Conservation (phyloP, 805 yeast genomes). For the Kazachstania taianensis region DNA sequence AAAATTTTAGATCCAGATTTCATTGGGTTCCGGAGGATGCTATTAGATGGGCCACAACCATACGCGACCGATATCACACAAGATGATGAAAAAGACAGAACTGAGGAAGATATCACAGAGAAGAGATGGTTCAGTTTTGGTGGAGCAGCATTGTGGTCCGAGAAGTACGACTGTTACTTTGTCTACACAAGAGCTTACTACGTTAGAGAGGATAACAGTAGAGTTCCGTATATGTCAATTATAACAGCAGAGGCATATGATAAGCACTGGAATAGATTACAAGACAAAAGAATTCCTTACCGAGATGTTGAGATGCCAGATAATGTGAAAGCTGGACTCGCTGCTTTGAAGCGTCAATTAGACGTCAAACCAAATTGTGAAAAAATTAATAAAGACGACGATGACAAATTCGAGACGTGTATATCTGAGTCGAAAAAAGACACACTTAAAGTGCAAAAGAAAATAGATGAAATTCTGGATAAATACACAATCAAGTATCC, state of each 20-base stretch:
- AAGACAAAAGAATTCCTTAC: slow-evolving; percentile 18
- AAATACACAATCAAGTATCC: slow-evolving; percentile 9
- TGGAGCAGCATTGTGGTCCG: slow-evolving; percentile 30
- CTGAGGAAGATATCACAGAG: slow-evolving; percentile 5
- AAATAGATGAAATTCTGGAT: slow-evolving; percentile 4
- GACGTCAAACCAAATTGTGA: not conserved
- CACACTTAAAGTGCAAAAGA: slow-evolving; percentile 10
- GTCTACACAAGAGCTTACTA: slow-evolving; percentile 37
- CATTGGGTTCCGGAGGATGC: not conserved
- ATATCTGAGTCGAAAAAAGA: slow-evolving; percentile 11
- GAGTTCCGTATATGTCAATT: slow-evolving; percentile 27
- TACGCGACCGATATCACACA: not conserved
- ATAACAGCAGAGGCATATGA: slow-evolving; percentile 36
- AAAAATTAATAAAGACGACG: not conserved
- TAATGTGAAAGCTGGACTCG: slow-evolving; percentile 1
- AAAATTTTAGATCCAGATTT: not conserved
- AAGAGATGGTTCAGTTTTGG: slow-evolving; percentile 28
- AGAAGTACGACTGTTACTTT: slow-evolving; percentile 38
- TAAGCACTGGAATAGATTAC: slow-evolving; percentile 34
- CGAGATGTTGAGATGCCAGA: not conserved
- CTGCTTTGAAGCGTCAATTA: not conserved
- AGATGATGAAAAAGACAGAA: slow-evolving; percentile 6
- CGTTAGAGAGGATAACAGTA: slow-evolving; percentile 7
- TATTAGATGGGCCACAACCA: not conserved
- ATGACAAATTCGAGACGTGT: slow-evolving; percentile 11